Evolutionary conservation across 176 grass and related monocot genomes (phyloP), one percentile per base, ranked within the genome.

Genomic region (Cymbopogon citratus): DNA sequence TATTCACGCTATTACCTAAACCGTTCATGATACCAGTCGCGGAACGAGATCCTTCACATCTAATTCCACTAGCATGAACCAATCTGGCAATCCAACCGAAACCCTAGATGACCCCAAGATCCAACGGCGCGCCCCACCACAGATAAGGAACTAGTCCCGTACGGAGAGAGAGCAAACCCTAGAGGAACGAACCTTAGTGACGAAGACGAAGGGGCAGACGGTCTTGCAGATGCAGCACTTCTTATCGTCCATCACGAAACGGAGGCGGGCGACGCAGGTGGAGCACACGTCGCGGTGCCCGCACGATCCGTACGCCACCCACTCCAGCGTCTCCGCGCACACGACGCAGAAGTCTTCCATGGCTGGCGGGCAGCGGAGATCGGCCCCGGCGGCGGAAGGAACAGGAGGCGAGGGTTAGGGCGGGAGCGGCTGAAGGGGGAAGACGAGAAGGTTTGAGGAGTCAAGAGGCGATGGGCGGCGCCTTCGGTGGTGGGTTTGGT

Each of bases 141-240:
- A 33, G 59, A 73, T 78, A 74, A 78, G 24, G 10, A 78, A 66
- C 14, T 15, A 12, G 38, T 16, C 16, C 36, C 2, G 61, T 25
- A 68, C 38, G 16, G 38, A 9, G 27, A 9, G 27, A 14, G 24
- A 29, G 16, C 5, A 67, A 66, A 60, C 21, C 73, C 21, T 61
- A 63, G 78, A 49, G 45, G 23, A 18, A 59, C 66, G n/a, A 40
- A 94, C 96, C 96, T 91, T 99, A 34, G 96, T 99, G 43, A 95
- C 60, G 57, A 95, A 99, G 51, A 95, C 80, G 67, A 49, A 66
- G 43, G 91, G 40, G 85, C 91, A 95, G 26, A 85, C 43, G 34
- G 89, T 90, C 85, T 95, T 99, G 89, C 96, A 99, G 75, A 95
- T 95, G 89, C 96, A 99, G 81, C 96, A 99, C 14, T 82, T 81